A percentile compares a stretch with the other conserved stretches of the same genome.
These are phyloP conservation scores for Rhynchosporium secalis DNA, from an alignment of 2,329 filamentous ascomycete genomes.

Conservation along the genomic window DNA sequence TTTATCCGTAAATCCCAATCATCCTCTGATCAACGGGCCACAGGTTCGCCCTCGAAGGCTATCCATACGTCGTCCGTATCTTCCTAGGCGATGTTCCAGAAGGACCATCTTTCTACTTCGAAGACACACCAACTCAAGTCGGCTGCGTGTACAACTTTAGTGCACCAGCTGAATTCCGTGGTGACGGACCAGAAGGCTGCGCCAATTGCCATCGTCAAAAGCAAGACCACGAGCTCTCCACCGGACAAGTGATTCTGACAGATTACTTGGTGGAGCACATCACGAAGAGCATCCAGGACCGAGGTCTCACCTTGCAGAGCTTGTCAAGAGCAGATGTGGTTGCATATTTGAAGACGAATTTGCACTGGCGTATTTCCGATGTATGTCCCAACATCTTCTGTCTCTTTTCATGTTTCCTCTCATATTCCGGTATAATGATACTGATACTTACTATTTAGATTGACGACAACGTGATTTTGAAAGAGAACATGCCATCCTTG, in stretches of 20 bases:
- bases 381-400: constrained; percentile 10
- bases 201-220: constrained; percentile 18
- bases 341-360: constrained; percentile 20
- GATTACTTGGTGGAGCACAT: constrained; percentile 21
- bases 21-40: background rate
- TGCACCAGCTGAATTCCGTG: constrained; percentile 23
- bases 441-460: constrained; percentile 3
- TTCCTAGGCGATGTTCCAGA: constrained; percentile 22
- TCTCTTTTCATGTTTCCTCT: background rate
- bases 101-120: constrained; percentile 9
- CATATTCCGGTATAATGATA: background rate
- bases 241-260: constrained; percentile 23
- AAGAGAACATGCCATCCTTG: constrained; percentile 19
- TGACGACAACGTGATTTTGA: constrained; percentile 16
- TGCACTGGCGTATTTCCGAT: constrained; percentile 25
- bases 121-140: constrained; percentile 20
- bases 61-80: constrained; percentile 21
- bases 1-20: background rate
- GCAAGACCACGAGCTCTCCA: constrained; percentile 16
- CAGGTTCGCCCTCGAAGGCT: constrained; percentile 23
- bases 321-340: constrained; percentile 17
- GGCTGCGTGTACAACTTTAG: constrained; percentile 25
- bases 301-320: constrained; percentile 15
- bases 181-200: constrained; percentile 16
- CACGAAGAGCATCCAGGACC: constrained; percentile 12